These are phyloP conservation scores for Ogataea kodamae DNA, from an alignment of 805 yeast species.

Conservation along the genomic window DNA sequence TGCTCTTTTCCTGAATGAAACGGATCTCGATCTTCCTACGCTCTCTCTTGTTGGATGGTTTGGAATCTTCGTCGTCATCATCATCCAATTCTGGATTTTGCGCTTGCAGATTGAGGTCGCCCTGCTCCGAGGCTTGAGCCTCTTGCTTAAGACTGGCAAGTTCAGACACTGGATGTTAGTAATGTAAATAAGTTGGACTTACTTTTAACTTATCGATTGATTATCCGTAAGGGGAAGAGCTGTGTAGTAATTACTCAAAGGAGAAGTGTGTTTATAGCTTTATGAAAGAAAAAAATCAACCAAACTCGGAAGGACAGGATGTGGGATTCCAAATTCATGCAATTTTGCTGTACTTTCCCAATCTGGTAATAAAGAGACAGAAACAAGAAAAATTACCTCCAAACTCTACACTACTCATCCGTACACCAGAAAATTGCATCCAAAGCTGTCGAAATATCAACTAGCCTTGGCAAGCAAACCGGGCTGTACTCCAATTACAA, in stretches of 20 bases:
- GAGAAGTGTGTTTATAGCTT: conserved; percentile 16
- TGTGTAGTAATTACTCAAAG: conserved; percentile 17
- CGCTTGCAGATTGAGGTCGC: conserved; percentile 22
- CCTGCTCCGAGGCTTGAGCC: conserved; percentile 23
- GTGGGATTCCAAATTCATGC: conserved; percentile 17
- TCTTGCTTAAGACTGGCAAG: conserved; percentile 23
- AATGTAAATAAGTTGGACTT: conserved; percentile 7
- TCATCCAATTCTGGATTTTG: conserved; percentile 39
- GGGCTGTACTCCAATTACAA: neutral
- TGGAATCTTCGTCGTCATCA: conserved; percentile 49
- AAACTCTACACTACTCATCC: too few relatives aligned
- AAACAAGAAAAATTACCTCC: too few relatives aligned
- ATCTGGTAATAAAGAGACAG: conserved; percentile 2
- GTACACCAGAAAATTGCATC: conserved; percentile 6
- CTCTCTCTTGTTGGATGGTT: conserved; percentile 50
- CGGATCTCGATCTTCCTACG: conserved; percentile 92
- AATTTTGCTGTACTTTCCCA: conserved; percentile 8
- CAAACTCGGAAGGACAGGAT: conserved; percentile 21
- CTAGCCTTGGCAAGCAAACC: too few relatives aligned
- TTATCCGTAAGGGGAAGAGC: conserved; percentile 16
- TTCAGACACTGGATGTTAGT: conserved; percentile 23
- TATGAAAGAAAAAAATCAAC: conserved; percentile 18
- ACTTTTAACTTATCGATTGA: conserved; percentile 18
- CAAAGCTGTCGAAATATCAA: too few relatives aligned
- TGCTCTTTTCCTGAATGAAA: conserved; percentile 94